Conservation (phyloP, 106 monocot genomes). For the Posidonia australis region DNA sequence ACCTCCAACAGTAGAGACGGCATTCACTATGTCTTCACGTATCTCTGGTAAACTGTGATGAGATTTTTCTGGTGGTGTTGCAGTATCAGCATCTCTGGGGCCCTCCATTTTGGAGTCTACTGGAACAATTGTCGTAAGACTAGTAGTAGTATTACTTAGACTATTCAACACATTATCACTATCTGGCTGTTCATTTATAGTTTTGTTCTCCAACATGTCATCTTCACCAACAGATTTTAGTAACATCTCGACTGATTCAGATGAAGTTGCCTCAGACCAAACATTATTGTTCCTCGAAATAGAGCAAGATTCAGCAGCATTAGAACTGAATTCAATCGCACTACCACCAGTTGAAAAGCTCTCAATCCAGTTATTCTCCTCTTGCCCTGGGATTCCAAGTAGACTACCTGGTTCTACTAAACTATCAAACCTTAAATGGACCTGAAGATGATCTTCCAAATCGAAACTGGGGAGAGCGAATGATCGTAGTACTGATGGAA, state of each 20-base stretch:
- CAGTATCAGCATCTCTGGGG: constrained; percentile 6
- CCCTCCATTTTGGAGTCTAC: constrained; percentile 9
- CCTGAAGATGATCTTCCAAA: constrained; percentile 70
- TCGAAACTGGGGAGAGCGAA: constrained; percentile 75
- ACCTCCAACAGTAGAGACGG: constrained; percentile 1
- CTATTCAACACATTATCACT: constrained; percentile 22
- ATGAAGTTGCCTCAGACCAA: constrained; percentile 87
- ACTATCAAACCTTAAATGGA: constrained; percentile 62
- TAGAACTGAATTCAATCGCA: constrained; percentile 49
- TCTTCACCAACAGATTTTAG: constrained; percentile 76
- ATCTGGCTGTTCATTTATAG: constrained; percentile 18
- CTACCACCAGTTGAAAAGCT: constrained; percentile 62
- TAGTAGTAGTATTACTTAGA: constrained; percentile 20
- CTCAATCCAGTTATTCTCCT: constrained; percentile 72
- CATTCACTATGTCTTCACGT: constrained; percentile 7
- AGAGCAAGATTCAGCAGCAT: constrained; percentile 50
- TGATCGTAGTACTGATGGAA: constrained; percentile 45
- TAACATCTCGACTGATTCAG: constrained; percentile 93
- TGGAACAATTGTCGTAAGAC: constrained; percentile 9
- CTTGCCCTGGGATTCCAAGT: constrained; percentile 58
- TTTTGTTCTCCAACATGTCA: constrained; percentile 34
- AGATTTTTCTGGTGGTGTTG: constrained; percentile 10
- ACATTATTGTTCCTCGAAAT: constrained; percentile 59
- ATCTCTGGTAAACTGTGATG: constrained; percentile 11
- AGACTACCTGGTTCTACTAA: constrained; percentile 62